phyloP scores from a whole-genome alignment of 2,329 filamentous ascomycete genomes.

The Neofusicoccum laricinum region DNA sequence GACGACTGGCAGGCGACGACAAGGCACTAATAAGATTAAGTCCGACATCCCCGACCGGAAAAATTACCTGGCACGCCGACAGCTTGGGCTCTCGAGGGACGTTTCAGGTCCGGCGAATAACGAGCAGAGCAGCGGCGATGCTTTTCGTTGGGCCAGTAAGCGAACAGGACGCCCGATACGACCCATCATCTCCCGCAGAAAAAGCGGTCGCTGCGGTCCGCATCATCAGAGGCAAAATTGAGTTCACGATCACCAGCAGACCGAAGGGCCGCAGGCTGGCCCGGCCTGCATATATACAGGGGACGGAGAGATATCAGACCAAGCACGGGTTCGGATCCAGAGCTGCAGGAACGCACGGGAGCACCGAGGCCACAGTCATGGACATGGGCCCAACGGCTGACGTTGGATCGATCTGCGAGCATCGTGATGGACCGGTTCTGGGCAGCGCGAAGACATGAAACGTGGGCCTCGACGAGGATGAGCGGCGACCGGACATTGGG shows the following conservation, averaged over 20 bases:
- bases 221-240: neutral
- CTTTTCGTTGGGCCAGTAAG: neutral
- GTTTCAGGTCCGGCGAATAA: neutral
- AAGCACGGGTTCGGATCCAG: neutral
- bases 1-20: slow-evolving; percentile 1
- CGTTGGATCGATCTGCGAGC: slow-evolving; percentile 17
- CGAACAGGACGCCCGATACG: neutral
- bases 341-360: slow-evolving; percentile 18
- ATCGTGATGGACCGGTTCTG: slow-evolving; percentile 1
- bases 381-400: slow-evolving; percentile 13
- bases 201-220: neutral
- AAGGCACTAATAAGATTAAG: slow-evolving; percentile 15
- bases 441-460: slow-evolving; percentile 5
- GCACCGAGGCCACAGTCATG: slow-evolving; percentile 13
- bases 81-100: neutral
- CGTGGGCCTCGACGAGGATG: neutral
- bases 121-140: neutral
- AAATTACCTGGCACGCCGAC: slow-evolving; percentile 1
- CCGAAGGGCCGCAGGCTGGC: neutral
- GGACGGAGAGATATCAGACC: neutral
- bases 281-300: slow-evolving; percentile 1
- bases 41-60: slow-evolving; percentile 10
- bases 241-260: neutral
- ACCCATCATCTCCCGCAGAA: slow-evolving; percentile 1
- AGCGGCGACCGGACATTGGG: slow-evolving; percentile 4